These are phyloP conservation scores for Pyronema domesticum DNA, from an alignment of 495 filamentous ascomycete genomes.

Conservation along the genomic window DNA sequence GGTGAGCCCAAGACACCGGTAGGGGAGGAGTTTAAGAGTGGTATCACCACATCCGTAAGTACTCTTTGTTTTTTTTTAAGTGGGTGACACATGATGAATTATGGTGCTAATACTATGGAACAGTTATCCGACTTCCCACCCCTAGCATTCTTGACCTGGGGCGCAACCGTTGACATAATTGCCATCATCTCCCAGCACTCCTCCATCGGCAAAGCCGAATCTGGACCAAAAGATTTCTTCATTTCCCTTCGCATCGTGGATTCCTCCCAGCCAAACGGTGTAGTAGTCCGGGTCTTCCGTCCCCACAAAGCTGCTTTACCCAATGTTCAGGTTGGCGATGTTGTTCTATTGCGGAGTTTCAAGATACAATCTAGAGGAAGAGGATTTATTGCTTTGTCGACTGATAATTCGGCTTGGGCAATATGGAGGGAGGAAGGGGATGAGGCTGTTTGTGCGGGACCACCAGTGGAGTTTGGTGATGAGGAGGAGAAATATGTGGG, in stretches of 20 bases:
- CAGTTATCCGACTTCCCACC: constrained; percentile 19
- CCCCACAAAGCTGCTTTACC: constrained; percentile 58
- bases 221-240: constrained; percentile 16
- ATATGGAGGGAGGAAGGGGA: constrained; percentile 31
- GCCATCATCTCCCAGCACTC: constrained; percentile 13
- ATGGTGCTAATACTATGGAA: constrained; percentile 17
- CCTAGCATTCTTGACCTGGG: constrained; percentile 18
- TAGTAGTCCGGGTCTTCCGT: constrained; percentile 50
- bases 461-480: constrained; percentile 44
- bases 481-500: constrained; percentile 41
- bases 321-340: constrained; percentile 47
- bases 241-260: constrained; percentile 19
- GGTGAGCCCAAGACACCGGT: too few species aligned
- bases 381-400: constrained; percentile 33
- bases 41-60: constrained; percentile 17
- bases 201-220: constrained; percentile 6
- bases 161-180: constrained; percentile 19
- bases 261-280: constrained; percentile 13
- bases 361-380: constrained; percentile 38
- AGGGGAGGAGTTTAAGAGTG: constrained; percentile 10
- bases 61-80: background rate
- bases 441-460: constrained; percentile 35
- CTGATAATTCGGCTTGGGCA: constrained; percentile 44
- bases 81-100: background rate
- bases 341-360: constrained; percentile 59